Conservation (phyloP, 371 early-diverging fungal species). For the Chytridiales sp. region DNA sequence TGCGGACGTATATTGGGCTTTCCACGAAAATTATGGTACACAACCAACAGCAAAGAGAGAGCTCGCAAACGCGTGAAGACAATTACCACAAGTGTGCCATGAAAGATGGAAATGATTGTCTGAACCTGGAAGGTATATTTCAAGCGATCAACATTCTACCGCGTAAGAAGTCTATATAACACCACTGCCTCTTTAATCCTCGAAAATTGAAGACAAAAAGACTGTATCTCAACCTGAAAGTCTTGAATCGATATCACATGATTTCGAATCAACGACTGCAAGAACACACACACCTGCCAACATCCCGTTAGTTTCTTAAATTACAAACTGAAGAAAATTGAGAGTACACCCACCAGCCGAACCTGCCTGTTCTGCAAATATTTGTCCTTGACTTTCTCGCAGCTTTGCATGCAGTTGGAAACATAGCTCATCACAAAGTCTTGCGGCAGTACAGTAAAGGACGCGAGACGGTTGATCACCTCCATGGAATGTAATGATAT, state of each 20-base stretch:
- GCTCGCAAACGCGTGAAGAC: no score
- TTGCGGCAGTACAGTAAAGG: slow-evolving; percentile 43
- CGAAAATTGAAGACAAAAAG: slow-evolving; percentile 8
- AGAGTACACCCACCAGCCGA: neutral
- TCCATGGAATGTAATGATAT: slow-evolving; percentile 55
- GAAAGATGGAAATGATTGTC: no score
- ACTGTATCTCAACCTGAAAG: slow-evolving; percentile 4
- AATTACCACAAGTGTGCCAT: no score
- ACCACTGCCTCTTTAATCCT: slow-evolving; percentile 4
- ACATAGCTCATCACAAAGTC: slow-evolving; percentile 61
- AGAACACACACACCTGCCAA: neutral
- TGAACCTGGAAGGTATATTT: no score
- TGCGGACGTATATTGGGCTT: no score
- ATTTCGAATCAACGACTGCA: slow-evolving; percentile 6
- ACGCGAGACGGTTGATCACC: slow-evolving; percentile 61
- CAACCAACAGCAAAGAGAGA: no score
- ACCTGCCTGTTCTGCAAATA: neutral
- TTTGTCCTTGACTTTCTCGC: neutral
- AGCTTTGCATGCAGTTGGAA: neutral
- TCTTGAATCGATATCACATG: neutral
- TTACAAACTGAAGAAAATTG: neutral
- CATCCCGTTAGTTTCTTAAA: no score
- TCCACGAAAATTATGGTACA: no score
- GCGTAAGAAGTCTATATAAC: neutral
- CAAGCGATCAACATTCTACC: no score